phyloP scores from a whole-genome alignment of 2,329 filamentous ascomycete species.

The Alternaria brassicae region DNA sequence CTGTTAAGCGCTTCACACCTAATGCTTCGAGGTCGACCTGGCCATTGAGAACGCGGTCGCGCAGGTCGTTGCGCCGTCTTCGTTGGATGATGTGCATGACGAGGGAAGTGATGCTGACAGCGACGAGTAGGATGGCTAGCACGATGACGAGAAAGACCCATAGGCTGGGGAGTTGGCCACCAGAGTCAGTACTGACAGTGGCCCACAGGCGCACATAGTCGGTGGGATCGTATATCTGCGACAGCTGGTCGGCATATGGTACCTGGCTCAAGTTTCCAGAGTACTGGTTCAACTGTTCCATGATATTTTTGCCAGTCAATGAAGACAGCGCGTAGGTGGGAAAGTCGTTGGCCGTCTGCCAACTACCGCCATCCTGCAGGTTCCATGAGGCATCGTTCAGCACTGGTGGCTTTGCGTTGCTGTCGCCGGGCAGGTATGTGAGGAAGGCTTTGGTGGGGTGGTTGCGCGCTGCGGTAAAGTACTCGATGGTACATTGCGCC shows the following conservation, averaged over 20 bases:
- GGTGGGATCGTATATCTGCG: conserved; percentile 46
- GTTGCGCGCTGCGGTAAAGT: conserved; percentile 69
- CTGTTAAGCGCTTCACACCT: conserved; percentile 81
- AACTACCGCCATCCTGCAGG: conserved; percentile 71
- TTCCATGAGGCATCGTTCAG: conserved; percentile 72
- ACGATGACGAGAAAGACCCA: conserved; percentile 81
- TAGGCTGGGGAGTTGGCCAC: conserved; percentile 70
- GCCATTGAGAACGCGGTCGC: conserved; percentile 74
- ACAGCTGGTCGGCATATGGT: conserved; percentile 51
- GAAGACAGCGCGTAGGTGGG: conserved; percentile 85
- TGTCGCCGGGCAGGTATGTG: conserved; percentile 60
- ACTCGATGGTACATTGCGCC: conserved; percentile 73
- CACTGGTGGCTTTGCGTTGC: conserved; percentile 68
- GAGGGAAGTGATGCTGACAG: conserved; percentile 72
- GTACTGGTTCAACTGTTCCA: conserved; percentile 75
- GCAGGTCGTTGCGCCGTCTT: conserved; percentile 70
- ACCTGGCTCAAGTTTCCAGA: conserved; percentile 72
- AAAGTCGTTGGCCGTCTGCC: conserved; percentile 74
- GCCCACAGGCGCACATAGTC: conserved; percentile 61
- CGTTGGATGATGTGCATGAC: conserved; percentile 81
- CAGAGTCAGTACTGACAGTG: conserved; percentile 58
- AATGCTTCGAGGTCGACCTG: conserved; percentile 87
- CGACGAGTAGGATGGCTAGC: conserved; percentile 71
- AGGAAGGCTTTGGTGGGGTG: conserved; percentile 64
- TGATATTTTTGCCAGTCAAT: conserved; percentile 69